Evolutionary conservation across 2,329 filamentous ascomycete species (phyloP), one percentile per base, ranked within the genome.

Genomic region (Phyllosticta citrichinensis): DNA sequence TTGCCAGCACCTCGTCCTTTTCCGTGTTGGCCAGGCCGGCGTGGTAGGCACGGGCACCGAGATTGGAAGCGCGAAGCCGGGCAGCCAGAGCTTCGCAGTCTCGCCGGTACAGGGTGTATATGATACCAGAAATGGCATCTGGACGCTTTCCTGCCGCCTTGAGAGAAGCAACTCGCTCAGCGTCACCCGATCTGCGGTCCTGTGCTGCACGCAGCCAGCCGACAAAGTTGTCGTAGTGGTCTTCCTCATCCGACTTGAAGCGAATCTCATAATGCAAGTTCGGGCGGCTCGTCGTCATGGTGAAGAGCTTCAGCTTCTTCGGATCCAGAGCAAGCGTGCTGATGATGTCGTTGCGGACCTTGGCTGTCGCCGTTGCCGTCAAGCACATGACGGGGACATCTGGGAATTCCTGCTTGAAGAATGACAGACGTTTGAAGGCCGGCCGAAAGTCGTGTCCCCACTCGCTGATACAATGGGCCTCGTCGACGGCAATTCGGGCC

Each of bases 361-460:
- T 84, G 0, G 81, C 78, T 24, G 94, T 97, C 12, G 93, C 93
- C 0, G 93, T 97, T 0, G 93, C 93, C 0, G 93, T 97, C 14
- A 96, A 82, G 64, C 91, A 96, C 73, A 94, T 96, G 64, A 97
- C 88, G 4, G 93, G 92, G 0, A 97, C 89, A 61, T 88, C 82
- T 0, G 91, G 89, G 65, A 94, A 91, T 5, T 85, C 85, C 56
- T 84, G 81, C 66, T 89, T 87, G 77, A 97, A 94, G 85, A 90
- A 97, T 2, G 84, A 87, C 6, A 97, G 81, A 20, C 87, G 83
- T 70, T 94, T 91, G 75, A 96, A 97, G 62, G 91, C 89, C 40
- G 87, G 89, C n/a, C 93, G 87, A 71, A 97, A 97, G 73, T 97
- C 93, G 72, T 97, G 92, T 1, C 93, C 93, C 93, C 93, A 97